These are phyloP conservation scores for Phytophthora parvispora DNA, from an alignment of 352 stramenopile genomes.

Conservation along the genomic window DNA sequence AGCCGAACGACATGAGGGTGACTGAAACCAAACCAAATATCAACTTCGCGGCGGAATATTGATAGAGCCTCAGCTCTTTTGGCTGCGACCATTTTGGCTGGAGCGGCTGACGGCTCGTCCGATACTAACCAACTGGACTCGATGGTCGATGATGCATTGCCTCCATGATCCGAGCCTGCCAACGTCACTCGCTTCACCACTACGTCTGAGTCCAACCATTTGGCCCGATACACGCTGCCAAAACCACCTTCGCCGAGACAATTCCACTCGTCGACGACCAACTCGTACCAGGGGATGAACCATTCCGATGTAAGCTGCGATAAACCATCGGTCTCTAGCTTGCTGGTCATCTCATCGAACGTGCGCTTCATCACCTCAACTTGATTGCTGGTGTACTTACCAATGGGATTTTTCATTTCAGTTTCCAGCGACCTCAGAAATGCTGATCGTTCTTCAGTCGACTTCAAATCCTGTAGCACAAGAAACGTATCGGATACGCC, in stretches of 20 bases:
- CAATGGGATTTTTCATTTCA: background rate
- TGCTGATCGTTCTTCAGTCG: background rate
- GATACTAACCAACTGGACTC: background rate
- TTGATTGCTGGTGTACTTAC: background rate
- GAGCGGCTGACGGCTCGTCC: background rate
- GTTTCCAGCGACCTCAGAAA: background rate
- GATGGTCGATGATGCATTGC: background rate
- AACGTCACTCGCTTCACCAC: background rate
- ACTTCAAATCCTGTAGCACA: constrained; percentile 8
- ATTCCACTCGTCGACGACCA: background rate
- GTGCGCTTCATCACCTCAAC: background rate
- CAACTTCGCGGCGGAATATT: constrained; percentile 14
- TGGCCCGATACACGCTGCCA: background rate
- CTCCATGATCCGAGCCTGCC: no score
- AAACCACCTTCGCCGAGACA: background rate
- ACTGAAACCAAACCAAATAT: constrained; percentile 15
- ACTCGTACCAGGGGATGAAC: constrained; percentile 13
- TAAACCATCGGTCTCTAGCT: background rate
- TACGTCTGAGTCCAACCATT: constrained; percentile 6
- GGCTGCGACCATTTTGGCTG: background rate
- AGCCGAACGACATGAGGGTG: constrained; percentile 14
- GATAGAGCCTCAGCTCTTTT: background rate
- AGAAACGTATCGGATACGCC: background rate
- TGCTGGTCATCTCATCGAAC: background rate
- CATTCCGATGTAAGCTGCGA: background rate